Evolutionary conservation across 2,329 filamentous ascomycete species (phyloP), one percentile per base, ranked within the genome.

Genomic region (Blastomyces gilchristii): DNA sequence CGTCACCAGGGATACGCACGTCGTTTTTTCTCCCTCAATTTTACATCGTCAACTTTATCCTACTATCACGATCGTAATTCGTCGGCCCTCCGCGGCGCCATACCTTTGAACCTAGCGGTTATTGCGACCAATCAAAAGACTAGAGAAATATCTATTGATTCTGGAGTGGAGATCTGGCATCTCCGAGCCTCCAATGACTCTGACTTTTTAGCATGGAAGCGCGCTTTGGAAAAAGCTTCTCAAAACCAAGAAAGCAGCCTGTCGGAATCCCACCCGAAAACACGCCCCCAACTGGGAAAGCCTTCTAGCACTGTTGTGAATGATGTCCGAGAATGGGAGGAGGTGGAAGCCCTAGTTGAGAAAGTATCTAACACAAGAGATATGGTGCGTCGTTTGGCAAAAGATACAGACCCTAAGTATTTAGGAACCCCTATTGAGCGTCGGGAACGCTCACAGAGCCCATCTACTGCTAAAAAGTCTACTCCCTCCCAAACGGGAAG

Each of bases 31-130:
- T 97, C 93, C 0, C 81, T 99, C 62, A 94, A 99, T 74, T 97
- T 92, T 73, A 91, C 89, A 3, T 92, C 93, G 0, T 96, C 90
- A 65, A 97, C 94, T 0, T 80, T 99, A 41, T 97, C 94, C 0
- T 99, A 99, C 78, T 99, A 97, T 73, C 90, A 95, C 72, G 94
- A 93, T 74, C 88, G 91, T 56, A 93, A 95, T 72, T 96, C 93
- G 5, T 95, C 93, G 6, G 91, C 93, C 0, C 80, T 99, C 53
- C 86, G 94, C 64, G 94, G 94, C 22, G 91, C 94, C 8, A 94
- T 99, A 60, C 94, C 94, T 0, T 81, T 99, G 9, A 94, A 91
- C 34, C 79, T 99, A 60, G 94, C 94, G 18, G 94, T 91, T 4
- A 89, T 99, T 64, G 90, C 92, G 3, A 91, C 91, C 8, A 92